Base-by-base conservation (phyloP, 805 yeast species). In the Spathaspora arborariae region DNA sequence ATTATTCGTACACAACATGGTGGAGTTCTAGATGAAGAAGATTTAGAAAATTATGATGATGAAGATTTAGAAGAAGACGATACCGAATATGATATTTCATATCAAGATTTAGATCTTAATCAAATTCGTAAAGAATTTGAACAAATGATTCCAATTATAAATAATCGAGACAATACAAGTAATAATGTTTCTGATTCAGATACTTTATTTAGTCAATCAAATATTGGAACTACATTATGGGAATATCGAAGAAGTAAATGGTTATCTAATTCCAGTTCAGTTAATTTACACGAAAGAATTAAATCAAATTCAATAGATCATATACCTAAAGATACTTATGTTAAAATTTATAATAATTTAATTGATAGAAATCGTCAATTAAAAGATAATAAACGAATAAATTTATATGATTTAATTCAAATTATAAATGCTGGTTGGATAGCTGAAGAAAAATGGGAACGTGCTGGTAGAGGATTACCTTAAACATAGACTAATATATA, bases 341-440 rank as follows among this genome's bases (percentile, higher is more conserved):
- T 78, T 3, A 75, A 79, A 18, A 76, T 92, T 8, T 92, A 89
- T 63, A 76, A 76, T 46, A 78, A 78, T 52, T 68, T 92, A 55
- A 85, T 91, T 21, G 79, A 84, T 39, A 84, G 85, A 57, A 83
- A 84, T 33, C 81, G 82, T 55, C 74, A 79, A 5, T 73, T 92
- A 56, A 83, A 80, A 56, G 72, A 72, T 46, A 66, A 60, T 30
- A 65, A 61, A 47, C 87, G 90, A 13, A 71, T 92, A 65, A 88
- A 87, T 62, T 75, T 92, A 56, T 73, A 71, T 48, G 96, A 89
- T 60, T 80, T 86, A 37, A 60, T 89, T 44, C 76, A 77, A 52
- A 78, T 91, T 20, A 76, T 91, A 37, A 82, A 88, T 56, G 79
- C 85, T 3, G 97, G 97, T 16, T 91, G 98, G 98, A 75, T 77